Evolutionary conservation across 2,329 filamentous ascomycete species (phyloP).

Genomic region (Sporothrix pseudoabietina): DNA sequence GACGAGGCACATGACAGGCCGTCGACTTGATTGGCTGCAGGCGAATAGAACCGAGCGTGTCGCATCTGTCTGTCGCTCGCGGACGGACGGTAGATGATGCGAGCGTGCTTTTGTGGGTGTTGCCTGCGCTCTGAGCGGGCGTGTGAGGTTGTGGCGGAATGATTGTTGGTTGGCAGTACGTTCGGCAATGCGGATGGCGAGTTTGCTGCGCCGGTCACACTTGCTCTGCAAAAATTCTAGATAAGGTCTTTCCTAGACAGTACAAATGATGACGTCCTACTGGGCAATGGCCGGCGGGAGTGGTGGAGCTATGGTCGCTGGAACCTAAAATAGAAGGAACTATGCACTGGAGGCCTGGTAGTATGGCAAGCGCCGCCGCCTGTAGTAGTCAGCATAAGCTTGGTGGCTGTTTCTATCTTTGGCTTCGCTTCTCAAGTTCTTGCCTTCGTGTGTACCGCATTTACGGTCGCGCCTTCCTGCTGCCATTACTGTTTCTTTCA

Average conservation of each 20-base stretch:
- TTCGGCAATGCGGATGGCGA: constrained; percentile 2
- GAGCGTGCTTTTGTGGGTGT: neutral
- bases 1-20: constrained; percentile 18
- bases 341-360: neutral
- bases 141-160: neutral
- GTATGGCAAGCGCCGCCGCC: neutral
- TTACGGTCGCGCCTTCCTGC: neutral
- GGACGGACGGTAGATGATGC: neutral
- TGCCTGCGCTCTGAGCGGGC: neutral
- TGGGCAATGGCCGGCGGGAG: constrained; percentile 19
- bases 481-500: neutral
- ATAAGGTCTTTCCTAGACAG: constrained; percentile 15
- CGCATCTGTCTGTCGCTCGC: neutral
- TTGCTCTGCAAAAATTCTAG: constrained; percentile 8
- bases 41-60: neutral
- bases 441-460: neutral
- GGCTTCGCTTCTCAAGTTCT: neutral
- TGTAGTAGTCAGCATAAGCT: constrained; percentile 7
- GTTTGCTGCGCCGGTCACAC: constrained; percentile 5
- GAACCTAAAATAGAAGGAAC: neutral
- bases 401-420: neutral
- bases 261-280: constrained; percentile 29
- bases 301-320: constrained; percentile 22
- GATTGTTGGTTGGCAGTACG: neutral
- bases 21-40: neutral